Evolutionary conservation across 192 early-diverging fungal species (phyloP).

Genomic region (Linnemannia schmuckeri): DNA sequence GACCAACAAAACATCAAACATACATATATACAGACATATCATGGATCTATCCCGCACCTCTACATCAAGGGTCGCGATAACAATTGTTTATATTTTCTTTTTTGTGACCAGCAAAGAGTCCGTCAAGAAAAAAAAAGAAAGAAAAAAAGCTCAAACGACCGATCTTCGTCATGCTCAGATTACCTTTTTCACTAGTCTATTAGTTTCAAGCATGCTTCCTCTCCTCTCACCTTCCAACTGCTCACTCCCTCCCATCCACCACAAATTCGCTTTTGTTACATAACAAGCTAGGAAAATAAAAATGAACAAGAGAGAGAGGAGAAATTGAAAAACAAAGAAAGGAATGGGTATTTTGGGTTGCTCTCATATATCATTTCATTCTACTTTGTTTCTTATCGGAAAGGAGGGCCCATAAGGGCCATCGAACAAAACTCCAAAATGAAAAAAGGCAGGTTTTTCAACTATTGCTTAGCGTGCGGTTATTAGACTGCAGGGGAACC

Average conservation of each 20-base stretch:
- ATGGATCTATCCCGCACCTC: slow-evolving; percentile 4
- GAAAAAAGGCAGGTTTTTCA: background rate
- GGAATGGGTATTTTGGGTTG: background rate
- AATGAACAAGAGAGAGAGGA: background rate
- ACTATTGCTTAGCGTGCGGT: background rate
- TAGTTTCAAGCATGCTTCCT: background rate
- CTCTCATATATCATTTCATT: background rate
- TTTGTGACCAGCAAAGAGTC: background rate
- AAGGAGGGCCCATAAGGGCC: background rate
- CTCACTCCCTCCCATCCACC: background rate
- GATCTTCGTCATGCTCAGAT: slow-evolving; percentile 7
- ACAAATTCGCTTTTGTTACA: background rate
- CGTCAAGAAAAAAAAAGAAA: background rate
- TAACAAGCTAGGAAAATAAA: background rate
- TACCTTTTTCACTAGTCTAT: slow-evolving; percentile 7
- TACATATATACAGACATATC: background rate
- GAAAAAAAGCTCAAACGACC: background rate
- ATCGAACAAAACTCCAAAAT: slow-evolving; percentile 1
- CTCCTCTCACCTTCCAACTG: background rate
- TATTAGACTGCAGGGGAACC: background rate
- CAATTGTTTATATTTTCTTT: background rate
- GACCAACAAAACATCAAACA: background rate
- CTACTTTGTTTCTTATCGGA: background rate
- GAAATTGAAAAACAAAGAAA: background rate
- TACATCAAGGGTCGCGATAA: background rate